Evolutionary conservation across 208 protist species (phyloP), one percentile per base, ranked within the genome.

Genomic region (Trypanosoma congolense): DNA sequence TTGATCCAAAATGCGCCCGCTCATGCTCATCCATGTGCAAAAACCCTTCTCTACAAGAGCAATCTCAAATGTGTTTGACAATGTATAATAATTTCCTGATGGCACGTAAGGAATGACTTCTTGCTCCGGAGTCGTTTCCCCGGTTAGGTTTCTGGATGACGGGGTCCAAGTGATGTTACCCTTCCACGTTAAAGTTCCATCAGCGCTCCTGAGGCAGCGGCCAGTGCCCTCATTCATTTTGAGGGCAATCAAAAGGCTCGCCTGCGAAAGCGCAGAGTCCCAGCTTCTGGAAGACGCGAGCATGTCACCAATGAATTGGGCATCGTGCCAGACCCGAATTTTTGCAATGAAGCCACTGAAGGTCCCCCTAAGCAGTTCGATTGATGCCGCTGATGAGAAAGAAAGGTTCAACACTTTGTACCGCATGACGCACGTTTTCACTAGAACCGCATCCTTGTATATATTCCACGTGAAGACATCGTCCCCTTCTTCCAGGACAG

Each of bases 1-100:
- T 48, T 93, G 83, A 60, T 90, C 87, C 28, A 90, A 65, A 40
- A 93, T 66, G 16, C 52, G 64, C 12, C 82, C 87, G 38, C 84
- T 61, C 26, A 35, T 48, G 46, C 70, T 58, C 16, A 92, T 70
- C 84, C 87, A 94, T n/a, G 87, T 94, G 2, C 75, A 80, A 28
- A 74, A 59, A n/a, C 70, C 69, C 24, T 71, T 58, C 58, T 92
- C 83, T 14, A 94, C 50, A 31, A 94, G 61, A 26, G 74, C 83
- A 36, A 74, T 66, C 65, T 94, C 87, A 18, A 80, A 80, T 2
- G 64, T 58, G 63, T 88, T 91, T 43, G 72, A 83, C 9, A 87
- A 51, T 28, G 83, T 54, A 43, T 88, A 80, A 56, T 90, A 92
- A 29, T 71, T 47, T 9, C 60, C 64, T 14, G 38, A 61, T 16